These are phyloP conservation scores for Fomitopsis pinicola DNA, from an alignment of 1,284 basidiomycete genomes.

Conservation along the genomic window DNA sequence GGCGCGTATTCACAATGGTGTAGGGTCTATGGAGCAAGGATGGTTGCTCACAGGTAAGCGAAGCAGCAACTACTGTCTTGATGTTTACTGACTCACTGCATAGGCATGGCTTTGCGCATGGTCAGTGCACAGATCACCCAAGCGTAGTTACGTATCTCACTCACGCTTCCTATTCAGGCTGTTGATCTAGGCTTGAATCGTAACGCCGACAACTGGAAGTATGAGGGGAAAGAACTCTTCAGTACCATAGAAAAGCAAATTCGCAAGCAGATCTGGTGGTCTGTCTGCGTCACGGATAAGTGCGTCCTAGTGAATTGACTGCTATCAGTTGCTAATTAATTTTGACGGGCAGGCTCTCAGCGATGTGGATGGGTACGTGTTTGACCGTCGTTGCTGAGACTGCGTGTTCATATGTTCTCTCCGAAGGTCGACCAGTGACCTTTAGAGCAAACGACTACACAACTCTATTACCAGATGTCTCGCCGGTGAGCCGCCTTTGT, in stretches of 20 bases:
- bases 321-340: constrained; percentile 2
- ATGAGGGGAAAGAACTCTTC: constrained; percentile 59
- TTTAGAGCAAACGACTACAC: constrained; percentile 23
- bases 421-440: constrained; percentile 15
- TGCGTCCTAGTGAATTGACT: background rate
- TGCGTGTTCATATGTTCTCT: background rate
- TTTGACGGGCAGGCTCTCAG: constrained; percentile 18
- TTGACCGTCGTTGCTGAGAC: background rate
- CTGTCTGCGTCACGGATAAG: constrained; percentile 72
- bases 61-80: constrained; percentile 9
- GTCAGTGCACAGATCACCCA: constrained; percentile 30
- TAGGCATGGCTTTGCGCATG: constrained; percentile 77
- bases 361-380: constrained; percentile 25
- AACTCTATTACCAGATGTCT: constrained; percentile 9
- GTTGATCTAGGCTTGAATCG: constrained; percentile 82
- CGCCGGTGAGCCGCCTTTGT: constrained; percentile 5
- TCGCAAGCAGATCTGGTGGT: constrained; percentile 82
- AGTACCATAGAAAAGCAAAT: constrained; percentile 71
- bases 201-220: constrained; percentile 73
- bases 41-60: constrained; percentile 74
- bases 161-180: constrained; percentile 45
- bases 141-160: background rate
- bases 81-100: constrained; percentile 6
- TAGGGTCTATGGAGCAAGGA: constrained; percentile 71
- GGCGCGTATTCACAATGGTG: background rate